Evolutionary conservation across 2,329 filamentous ascomycete genomes (phyloP), one percentile per base, ranked within the genome.

Genomic region (Penicillium rolfsii): DNA sequence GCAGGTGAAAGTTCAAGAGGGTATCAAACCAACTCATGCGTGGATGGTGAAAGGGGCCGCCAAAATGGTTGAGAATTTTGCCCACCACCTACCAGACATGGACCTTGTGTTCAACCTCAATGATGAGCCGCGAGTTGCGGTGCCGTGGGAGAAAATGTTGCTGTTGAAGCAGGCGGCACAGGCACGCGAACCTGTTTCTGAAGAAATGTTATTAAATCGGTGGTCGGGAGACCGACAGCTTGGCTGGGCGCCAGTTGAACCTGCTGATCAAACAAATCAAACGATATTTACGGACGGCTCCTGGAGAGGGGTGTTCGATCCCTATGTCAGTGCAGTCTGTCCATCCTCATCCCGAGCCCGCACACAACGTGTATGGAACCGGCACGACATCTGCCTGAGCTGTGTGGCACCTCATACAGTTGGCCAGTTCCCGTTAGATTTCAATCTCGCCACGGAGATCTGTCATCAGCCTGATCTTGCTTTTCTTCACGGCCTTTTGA

Each of bases 401-500:
- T 94, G 91, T 72, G 79, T 82, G 1, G 77, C 79, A 6, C 84
- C 84, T 0, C 89, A 93, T 69, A 89, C 90, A 0, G 78, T 85
- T 19, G 87, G 85, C 2, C 86, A 87, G 24, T 90, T 91, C 68
- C 77, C 92, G 5, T 79, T 81, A 4, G 82, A 90, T 67, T 93
- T 89, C 87, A 80, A 82, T 1, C 72, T 82, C 8, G 85, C 89
- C 5, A 83, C 87, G 5, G 84, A 91, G 50, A 82, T 89, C 30
- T 96, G 91, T 71, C 85, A 89, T 61, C 91, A 95, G 70, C 89
- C 91, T 0, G 91, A 95, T 64, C 79, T 94, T 35, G 84, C 86
- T 30, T 83, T 88, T 62, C 81, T 94, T 1, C 91, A 94, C 68
- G 89, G 90, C 45, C 87, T 94, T 70, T 87, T 91, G 72, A 81